Percentiles rank a stretch among this genome's conserved stretches.
Evolutionary conservation across 768 basidiomycete species (phyloP).

Genomic region (Peribolospora kevripleyi): DNA sequence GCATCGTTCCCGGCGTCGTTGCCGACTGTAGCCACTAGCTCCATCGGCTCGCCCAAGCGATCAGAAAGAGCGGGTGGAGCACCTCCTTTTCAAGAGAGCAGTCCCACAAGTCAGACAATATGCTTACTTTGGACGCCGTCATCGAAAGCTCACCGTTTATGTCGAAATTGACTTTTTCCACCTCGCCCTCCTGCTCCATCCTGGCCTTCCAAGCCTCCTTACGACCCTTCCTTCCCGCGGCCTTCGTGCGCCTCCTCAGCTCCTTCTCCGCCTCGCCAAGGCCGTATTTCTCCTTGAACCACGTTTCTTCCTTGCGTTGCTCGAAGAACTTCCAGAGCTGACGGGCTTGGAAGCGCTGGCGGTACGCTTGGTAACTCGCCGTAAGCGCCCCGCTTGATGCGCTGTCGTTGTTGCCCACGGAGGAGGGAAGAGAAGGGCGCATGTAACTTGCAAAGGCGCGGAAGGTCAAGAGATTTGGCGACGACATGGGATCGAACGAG

Average conservation of each 20-base stretch:
- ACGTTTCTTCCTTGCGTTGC: neutral
- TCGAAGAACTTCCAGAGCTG: slow-evolving; percentile 3
- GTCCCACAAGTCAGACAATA: no score
- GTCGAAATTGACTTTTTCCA: neutral
- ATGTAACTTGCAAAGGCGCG: slow-evolving; percentile 12
- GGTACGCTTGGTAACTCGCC: slow-evolving; percentile 11
- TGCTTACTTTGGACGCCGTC: no score
- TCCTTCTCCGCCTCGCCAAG: neutral
- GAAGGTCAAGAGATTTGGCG: slow-evolving; percentile 5
- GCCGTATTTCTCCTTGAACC: slow-evolving; percentile 13
- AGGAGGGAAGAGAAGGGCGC: neutral
- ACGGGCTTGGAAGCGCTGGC: neutral
- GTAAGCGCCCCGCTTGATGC: slow-evolving; percentile 2
- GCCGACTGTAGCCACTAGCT: neutral
- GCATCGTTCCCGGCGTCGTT: neutral
- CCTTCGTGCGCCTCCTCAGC: neutral
- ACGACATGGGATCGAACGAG: no score
- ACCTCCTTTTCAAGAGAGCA: no score
- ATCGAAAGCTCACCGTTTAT: no score
- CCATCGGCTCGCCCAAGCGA: slow-evolving; percentile 2
- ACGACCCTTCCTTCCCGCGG: slow-evolving; percentile 4
- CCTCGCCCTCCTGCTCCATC: slow-evolving; percentile 3
- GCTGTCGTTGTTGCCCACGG: neutral
- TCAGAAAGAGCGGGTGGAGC: no score
- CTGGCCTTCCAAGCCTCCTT: neutral